Evolutionary conservation across 202 grass and related monocot genomes (phyloP).

Genomic region (Digitaria exilis): DNA sequence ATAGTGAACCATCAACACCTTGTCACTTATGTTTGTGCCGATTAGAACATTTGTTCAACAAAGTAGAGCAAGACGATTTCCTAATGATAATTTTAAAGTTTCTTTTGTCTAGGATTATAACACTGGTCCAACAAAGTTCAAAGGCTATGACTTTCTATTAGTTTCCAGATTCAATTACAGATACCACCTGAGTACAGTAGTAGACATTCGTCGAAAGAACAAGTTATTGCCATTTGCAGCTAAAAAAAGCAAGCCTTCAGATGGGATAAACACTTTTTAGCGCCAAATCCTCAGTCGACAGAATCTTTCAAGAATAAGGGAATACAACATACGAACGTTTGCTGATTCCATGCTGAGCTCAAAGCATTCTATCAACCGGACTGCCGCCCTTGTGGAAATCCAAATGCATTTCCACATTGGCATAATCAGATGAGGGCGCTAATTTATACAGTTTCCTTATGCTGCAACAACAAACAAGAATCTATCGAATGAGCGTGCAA

Average conservation of each 20-base stretch:
- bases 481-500: constrained; percentile 29
- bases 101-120: not conserved
- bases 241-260: not conserved
- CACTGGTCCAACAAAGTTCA: not conserved
- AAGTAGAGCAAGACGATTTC: not conserved
- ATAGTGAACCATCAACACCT: no score
- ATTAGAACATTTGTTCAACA: not conserved
- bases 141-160: not conserved
- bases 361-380: constrained; percentile 36
- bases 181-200: no score
- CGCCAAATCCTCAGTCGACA: not conserved
- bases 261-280: not conserved
- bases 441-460: constrained; percentile 58
- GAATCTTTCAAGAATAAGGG: not conserved
- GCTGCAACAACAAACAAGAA: constrained; percentile 43
- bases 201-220: not conserved
- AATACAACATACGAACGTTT: constrained; percentile 38
- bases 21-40: not conserved
- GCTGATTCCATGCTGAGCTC: constrained; percentile 28
- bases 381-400: constrained; percentile 2
- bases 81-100: no score
- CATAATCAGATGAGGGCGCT: constrained; percentile 33
- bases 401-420: constrained; percentile 36
- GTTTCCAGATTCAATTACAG: not conserved
- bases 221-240: not conserved